Percentiles rank a stretch among this genome's conserved stretches.
Conservation (phyloP, 345 rosid species). For the Crucihimalaya himalaica region DNA sequence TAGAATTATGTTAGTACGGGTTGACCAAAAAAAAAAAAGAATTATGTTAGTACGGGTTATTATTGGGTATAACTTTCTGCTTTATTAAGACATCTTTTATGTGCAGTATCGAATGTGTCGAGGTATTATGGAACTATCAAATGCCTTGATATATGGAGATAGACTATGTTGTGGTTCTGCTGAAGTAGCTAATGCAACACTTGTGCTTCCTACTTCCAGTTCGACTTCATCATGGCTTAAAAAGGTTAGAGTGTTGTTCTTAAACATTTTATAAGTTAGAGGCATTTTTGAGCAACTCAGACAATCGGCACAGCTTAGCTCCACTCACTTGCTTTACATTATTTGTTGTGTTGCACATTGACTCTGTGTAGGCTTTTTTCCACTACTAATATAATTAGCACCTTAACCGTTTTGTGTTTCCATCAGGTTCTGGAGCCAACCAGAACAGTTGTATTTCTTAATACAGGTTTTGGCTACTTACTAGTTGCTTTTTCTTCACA, state of each 20-base stretch:
- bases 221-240: constrained; percentile 64
- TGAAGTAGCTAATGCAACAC: constrained; percentile 77
- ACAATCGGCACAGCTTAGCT: constrained; percentile 1
- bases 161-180: constrained; percentile 83
- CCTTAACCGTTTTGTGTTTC: constrained; percentile 17
- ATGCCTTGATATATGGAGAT: constrained; percentile 91
- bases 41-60: constrained; percentile 16
- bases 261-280: constrained; percentile 3
- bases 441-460: constrained; percentile 65
- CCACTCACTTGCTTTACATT: constrained; percentile 8
- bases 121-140: constrained; percentile 91
- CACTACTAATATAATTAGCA: constrained; percentile 1
- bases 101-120: constrained; percentile 94
- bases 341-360: constrained; percentile 9
- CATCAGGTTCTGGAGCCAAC: constrained; percentile 75
- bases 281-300: constrained; percentile 16
- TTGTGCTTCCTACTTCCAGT: constrained; percentile 50
- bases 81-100: constrained; percentile 31
- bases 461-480: constrained; percentile 63
- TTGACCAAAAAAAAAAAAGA: too few species aligned
- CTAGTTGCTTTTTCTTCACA: constrained; percentile 15
- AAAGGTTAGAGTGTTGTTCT: constrained; percentile 50
- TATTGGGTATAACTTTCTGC: constrained; percentile 10
- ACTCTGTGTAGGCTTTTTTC: not conserved
- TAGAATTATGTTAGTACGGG: constrained; percentile 13